A percentile compares a stretch with the other conserved stretches of the same genome.
These are phyloP conservation scores for Volvox reticuliferus DNA, from an alignment of 139 green algal species.

Conservation along the genomic window DNA sequence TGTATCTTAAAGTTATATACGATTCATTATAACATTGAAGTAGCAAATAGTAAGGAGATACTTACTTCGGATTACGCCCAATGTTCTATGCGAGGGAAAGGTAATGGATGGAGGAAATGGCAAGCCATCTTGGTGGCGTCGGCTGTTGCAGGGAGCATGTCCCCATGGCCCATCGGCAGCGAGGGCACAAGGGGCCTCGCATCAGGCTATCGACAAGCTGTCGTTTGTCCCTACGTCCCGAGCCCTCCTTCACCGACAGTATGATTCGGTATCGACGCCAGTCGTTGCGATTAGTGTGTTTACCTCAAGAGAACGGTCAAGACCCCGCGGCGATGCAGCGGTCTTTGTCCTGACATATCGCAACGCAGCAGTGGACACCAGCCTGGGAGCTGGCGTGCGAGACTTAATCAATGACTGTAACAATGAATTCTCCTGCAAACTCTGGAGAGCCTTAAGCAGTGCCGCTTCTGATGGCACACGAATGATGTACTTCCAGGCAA, in stretches of 20 bases:
- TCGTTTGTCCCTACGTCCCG: not conserved
- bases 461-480: not conserved
- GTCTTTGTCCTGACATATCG: not conserved
- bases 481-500: not conserved
- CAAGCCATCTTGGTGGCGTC: not conserved
- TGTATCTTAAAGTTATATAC: too few relatives aligned
- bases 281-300: not conserved
- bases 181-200: not conserved
- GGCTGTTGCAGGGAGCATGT: not conserved
- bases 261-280: not conserved
- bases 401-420: not conserved
- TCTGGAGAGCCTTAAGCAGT: not conserved
- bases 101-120: not conserved
- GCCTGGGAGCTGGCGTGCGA: not conserved
- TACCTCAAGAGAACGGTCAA: not conserved
- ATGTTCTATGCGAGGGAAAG: not conserved
- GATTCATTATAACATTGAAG: too few relatives aligned
- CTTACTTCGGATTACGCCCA: not conserved
- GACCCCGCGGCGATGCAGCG: too few relatives aligned
- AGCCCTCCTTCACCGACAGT: not conserved
- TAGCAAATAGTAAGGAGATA: too few relatives aligned
- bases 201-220: not conserved
- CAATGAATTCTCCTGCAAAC: not conserved
- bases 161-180: not conserved
- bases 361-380: not conserved